Percentiles rank a stretch among this genome's conserved stretches.
phyloP scores from a whole-genome alignment of 371 early-diverging fungal species.

The Lichtheimia ramosa region DNA sequence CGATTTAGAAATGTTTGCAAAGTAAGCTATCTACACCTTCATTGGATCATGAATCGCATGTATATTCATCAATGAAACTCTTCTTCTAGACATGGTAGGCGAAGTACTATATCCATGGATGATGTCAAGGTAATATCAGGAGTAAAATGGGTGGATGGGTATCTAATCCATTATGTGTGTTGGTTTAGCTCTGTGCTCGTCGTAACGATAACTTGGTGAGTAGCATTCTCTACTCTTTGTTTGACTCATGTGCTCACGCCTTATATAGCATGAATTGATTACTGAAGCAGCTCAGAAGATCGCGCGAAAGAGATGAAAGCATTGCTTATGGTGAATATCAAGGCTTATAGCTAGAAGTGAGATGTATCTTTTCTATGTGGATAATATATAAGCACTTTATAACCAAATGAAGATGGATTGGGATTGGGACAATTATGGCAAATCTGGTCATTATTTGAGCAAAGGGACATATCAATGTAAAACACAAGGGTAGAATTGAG shows the following conservation, averaged over 20 bases:
- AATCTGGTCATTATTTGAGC: too few relatives aligned
- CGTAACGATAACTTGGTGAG: slow-evolving; percentile 23
- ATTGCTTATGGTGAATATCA: too few relatives aligned
- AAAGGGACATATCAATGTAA: too few relatives aligned
- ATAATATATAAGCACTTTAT: too few relatives aligned
- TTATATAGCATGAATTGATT: background rate
- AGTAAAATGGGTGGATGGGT: background rate
- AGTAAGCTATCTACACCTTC: slow-evolving; percentile 10
- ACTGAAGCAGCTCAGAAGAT: background rate
- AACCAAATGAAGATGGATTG: too few relatives aligned
- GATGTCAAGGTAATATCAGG: slow-evolving; percentile 20
- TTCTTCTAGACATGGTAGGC: slow-evolving; percentile 20
- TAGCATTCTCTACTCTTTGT: background rate
- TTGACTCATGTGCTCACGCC: background rate
- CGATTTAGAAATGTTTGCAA: slow-evolving; percentile 23
- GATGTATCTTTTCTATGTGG: too few relatives aligned
- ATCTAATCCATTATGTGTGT: background rate
- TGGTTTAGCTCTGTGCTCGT: slow-evolving; percentile 23
- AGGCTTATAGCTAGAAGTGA: too few relatives aligned
- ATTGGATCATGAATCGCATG: background rate
- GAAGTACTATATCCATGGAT: slow-evolving; percentile 24
- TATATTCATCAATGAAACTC: background rate
- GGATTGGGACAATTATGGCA: too few relatives aligned
- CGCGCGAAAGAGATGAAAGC: background rate
- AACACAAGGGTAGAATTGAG: too few relatives aligned